A percentile compares a stretch with the other conserved stretches of the same genome.
phyloP scores from a whole-genome alignment of 768 basidiomycete genomes.

The Steccherinum ochraceum region DNA sequence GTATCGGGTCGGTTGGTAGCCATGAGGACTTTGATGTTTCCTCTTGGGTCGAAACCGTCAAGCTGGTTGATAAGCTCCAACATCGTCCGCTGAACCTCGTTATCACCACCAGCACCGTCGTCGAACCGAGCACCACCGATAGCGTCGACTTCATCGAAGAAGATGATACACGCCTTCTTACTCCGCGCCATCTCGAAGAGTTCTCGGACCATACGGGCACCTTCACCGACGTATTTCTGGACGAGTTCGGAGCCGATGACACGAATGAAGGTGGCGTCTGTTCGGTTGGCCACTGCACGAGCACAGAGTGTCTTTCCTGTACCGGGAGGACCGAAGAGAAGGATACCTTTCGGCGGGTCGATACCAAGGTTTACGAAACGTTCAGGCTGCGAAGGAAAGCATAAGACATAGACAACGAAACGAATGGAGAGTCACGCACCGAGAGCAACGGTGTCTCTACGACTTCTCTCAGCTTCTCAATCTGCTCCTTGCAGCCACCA shows the following conservation, averaged over 20 bases:
- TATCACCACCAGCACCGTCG: constrained; percentile 97
- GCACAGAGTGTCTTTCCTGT: constrained; percentile 99
- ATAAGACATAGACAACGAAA: background rate
- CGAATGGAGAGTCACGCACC: constrained; percentile 38
- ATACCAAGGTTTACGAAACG: constrained; percentile 97
- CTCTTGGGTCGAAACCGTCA: constrained; percentile 96
- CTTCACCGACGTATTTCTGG: constrained; percentile 99
- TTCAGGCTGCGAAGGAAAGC: constrained; percentile 68
- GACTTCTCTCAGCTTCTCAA: constrained; percentile 97
- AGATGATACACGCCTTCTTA: constrained; percentile 99
- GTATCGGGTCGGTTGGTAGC: constrained; percentile 99
- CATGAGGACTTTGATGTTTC: constrained; percentile 99
- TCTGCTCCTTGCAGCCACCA: constrained; percentile 99
- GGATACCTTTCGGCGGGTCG: constrained; percentile 96
- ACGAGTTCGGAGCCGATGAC: constrained; percentile 99
- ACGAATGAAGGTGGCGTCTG: constrained; percentile 98
- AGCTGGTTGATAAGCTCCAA: constrained; percentile 97
- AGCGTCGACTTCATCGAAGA: constrained; percentile 98
- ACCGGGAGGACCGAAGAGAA: constrained; percentile 92
- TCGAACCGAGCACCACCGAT: constrained; percentile 98
- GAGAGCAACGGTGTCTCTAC: constrained; percentile 94
- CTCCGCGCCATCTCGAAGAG: constrained; percentile 98
- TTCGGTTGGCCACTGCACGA: constrained; percentile 95
- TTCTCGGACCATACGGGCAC: constrained; percentile 97
- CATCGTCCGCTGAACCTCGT: constrained; percentile 99